Evolutionary conservation across 371 early-diverging fungal species (phyloP), one percentile per base, ranked within the genome.

Genomic region (Mortierella sp.): DNA sequence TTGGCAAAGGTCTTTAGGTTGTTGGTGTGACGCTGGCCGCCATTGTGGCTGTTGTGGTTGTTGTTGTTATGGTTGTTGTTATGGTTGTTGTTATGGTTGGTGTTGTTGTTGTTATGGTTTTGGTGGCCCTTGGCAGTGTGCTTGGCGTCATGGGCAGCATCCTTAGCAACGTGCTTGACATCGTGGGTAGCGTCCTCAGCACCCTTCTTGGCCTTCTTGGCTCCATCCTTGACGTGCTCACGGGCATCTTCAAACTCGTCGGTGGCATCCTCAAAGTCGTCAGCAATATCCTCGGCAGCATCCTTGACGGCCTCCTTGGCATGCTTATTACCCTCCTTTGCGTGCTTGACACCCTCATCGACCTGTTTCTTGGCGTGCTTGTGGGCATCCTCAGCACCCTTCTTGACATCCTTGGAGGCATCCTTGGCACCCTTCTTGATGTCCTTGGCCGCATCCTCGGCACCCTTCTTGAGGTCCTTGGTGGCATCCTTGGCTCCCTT

Each of bases 181-280:
- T 77, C 41, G 16, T 77, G 55, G 31, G 66, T 47, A n/a, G 71
- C 48, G 5, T 77, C 39, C 50, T 71, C 82, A 16, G 52, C 65
- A 4, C 53, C 52, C 63, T 74, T 72, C 75, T 78, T 82, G 52
- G 61, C 66, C 37, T 69, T 68, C 67, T 81, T 70, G 34, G 66
- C 66, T 9, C 50, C 67, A 4, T 64, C 72, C 55, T 74, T 67
- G 53, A 73, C 66, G 26, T 76, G 71, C 50, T 70, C 71, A 13
- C 76, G 75, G 14, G 80, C 76, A 41, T 80, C 80, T 22, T 80
- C 76, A 66, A 76, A 75, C 6, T 76, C 76, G 1, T 80, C 80
- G 31, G 48, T 45, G 34, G 73, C 69, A 14, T 76, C 73, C 9
- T 80, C 76, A 70, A 76, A 75, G 10, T 74, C 81, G 7, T 77